Conservation (phyloP, 345 rosid species). For the Luvunga scandens region DNA sequence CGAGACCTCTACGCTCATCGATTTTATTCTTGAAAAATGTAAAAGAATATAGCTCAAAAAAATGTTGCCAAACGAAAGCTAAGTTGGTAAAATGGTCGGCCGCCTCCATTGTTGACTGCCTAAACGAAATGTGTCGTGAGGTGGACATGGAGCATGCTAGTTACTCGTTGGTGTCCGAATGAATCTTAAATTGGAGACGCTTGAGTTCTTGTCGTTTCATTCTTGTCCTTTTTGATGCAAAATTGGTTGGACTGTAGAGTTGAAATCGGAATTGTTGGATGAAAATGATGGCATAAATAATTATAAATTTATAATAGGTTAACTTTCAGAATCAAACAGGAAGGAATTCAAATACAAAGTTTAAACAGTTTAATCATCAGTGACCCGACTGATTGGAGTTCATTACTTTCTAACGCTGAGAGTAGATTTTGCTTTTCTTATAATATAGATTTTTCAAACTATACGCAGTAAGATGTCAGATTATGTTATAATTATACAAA, state of each 20-base stretch:
- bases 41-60: not conserved
- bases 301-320: not conserved
- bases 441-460: too few species aligned
- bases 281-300: not conserved
- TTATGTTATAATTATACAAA: too few species aligned
- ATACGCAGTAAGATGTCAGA: too few species aligned
- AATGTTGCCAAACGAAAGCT: not conserved
- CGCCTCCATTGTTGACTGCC: slow-evolving; percentile 4
- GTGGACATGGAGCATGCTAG: not conserved
- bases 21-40: too few species aligned
- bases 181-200: not conserved
- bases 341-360: not conserved
- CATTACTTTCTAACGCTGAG: too few species aligned
- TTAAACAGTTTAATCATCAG: too few species aligned
- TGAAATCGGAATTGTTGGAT: not conserved
- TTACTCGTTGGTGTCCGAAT: not conserved
- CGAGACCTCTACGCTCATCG: too few species aligned
- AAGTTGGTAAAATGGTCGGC: not conserved
- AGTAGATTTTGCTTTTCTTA: too few species aligned
- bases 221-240: not conserved
- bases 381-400: too few species aligned
- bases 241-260: not conserved
- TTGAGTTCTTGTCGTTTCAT: not conserved
- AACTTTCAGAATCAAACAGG: not conserved
- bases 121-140: not conserved